Percentiles rank a stretch among this genome's conserved stretches.
Evolutionary conservation across 169 alveolate genomes (phyloP).

Genomic region (Neospora caninum): DNA sequence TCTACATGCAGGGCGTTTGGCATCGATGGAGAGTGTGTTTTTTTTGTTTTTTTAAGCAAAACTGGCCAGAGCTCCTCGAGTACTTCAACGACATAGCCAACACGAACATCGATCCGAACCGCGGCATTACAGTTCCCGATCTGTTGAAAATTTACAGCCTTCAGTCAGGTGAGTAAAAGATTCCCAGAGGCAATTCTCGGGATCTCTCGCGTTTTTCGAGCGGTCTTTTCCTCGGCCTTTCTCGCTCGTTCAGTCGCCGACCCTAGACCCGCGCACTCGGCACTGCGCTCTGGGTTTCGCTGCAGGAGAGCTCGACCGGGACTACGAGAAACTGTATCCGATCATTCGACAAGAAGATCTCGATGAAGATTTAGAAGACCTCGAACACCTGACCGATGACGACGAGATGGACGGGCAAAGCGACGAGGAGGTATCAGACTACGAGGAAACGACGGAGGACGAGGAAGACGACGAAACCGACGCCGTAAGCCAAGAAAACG

Average conservation of each 20-base stretch:
- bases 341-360: slow-evolving; percentile 40
- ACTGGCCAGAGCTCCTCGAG: slow-evolving; percentile 68
- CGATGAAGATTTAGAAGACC: slow-evolving; percentile 45
- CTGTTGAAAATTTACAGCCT: slow-evolving; percentile 67
- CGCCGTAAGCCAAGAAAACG: background rate
- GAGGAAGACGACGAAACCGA: slow-evolving; percentile 24
- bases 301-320: slow-evolving; percentile 69
- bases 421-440: slow-evolving; percentile 35
- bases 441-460: slow-evolving; percentile 55
- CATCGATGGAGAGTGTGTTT: background rate
- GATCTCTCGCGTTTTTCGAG: no score
- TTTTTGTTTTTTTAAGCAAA: slow-evolving; percentile 22
- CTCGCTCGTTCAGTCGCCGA: no score
- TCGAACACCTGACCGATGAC: slow-evolving; percentile 51
- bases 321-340: slow-evolving; percentile 72
- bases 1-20: background rate
- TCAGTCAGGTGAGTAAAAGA: slow-evolving; percentile 64
- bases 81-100: slow-evolving; percentile 70
- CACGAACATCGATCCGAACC: slow-evolving; percentile 66
- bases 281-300: background rate
- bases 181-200: no score
- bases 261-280: no score
- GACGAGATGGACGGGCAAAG: slow-evolving; percentile 36
- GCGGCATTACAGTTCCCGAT: slow-evolving; percentile 69
- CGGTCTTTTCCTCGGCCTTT: no score